These are phyloP conservation scores for Rhodotorula sphaerocarpa DNA, from an alignment of 768 basidiomycete genomes.

Conservation along the genomic window DNA sequence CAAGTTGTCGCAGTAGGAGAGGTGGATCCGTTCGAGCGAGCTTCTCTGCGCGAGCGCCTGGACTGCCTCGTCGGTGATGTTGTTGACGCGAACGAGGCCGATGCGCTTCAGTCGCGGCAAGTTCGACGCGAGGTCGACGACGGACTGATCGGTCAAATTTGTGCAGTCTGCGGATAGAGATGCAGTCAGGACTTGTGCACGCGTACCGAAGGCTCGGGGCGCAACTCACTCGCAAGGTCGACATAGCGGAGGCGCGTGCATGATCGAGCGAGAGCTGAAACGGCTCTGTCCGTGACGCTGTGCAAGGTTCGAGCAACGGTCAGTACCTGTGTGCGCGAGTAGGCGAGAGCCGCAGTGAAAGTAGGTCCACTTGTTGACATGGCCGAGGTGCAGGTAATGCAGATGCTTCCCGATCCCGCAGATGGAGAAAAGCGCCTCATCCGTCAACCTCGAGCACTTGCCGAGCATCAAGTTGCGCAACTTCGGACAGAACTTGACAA, in stretches of 20 bases:
- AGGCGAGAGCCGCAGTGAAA: background rate
- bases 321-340: background rate
- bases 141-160: conserved; percentile 82
- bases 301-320: background rate
- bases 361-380: conserved; percentile 52
- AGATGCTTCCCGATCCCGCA: conserved; percentile 81
- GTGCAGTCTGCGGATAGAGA: conserved; percentile 59
- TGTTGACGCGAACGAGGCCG: conserved; percentile 50
- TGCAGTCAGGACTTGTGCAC: background rate
- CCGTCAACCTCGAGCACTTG: conserved; percentile 71
- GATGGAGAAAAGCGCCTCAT: conserved; percentile 71
- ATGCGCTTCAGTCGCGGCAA: conserved; percentile 86
- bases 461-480: conserved; percentile 79
- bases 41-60: conserved; percentile 70
- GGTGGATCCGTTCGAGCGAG: conserved; percentile 86
- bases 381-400: conserved; percentile 91
- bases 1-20: conserved; percentile 95
- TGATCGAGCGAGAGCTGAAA: conserved; percentile 39
- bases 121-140: conserved; percentile 71
- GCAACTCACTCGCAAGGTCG: conserved; percentile 80
- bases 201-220: conserved; percentile 5
- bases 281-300: background rate
- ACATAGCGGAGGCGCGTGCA: conserved; percentile 90
- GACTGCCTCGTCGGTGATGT: conserved; percentile 83
- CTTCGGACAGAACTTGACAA: conserved; percentile 69